Conservation (phyloP, 2,329 filamentous ascomycete genomes). For the Fusarium sp. region DNA sequence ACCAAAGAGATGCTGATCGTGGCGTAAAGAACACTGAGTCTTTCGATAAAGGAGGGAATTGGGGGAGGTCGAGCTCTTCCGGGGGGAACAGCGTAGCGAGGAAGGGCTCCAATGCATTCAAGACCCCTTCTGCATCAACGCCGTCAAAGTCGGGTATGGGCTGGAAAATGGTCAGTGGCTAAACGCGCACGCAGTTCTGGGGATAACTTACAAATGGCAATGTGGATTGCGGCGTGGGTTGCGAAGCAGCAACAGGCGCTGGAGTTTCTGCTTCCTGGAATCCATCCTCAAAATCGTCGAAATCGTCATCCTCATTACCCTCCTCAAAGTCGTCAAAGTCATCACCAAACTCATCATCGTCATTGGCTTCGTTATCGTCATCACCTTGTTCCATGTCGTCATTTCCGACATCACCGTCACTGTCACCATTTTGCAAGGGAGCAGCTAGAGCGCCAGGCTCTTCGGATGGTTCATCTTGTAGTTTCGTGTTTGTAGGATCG, state of each 20-base stretch:
- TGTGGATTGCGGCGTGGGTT: slow-evolving; percentile 52
- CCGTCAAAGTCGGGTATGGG: slow-evolving; percentile 76
- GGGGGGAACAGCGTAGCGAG: slow-evolving; percentile 74
- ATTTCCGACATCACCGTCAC: slow-evolving; percentile 24
- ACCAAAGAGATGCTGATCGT: slow-evolving; percentile 91
- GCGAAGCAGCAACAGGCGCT: slow-evolving; percentile 44
- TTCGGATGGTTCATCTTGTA: slow-evolving; percentile 48
- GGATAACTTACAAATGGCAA: slow-evolving; percentile 59
- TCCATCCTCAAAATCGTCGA: slow-evolving; percentile 78
- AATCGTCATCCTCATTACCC: slow-evolving; percentile 66
- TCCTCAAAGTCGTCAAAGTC: slow-evolving; percentile 74
- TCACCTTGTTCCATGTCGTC: slow-evolving; percentile 18
- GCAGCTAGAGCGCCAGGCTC: slow-evolving; percentile 28
- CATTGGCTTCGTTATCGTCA: slow-evolving; percentile 44
- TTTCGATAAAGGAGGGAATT: slow-evolving; percentile 62
- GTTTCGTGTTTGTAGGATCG: slow-evolving; percentile 46
- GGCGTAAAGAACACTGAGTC: slow-evolving; percentile 83
- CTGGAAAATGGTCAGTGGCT: slow-evolving; percentile 54
- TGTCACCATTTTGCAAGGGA: slow-evolving; percentile 43
- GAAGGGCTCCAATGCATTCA: slow-evolving; percentile 72
- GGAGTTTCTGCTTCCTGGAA: slow-evolving; percentile 69
- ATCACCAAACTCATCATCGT: slow-evolving; percentile 65
- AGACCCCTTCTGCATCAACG: slow-evolving; percentile 70
- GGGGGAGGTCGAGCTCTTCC: slow-evolving; percentile 63
- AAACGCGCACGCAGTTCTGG: neutral